Evolutionary conservation across 352 stramenopile species (phyloP).

Genomic region (Phytopythium aichiense): DNA sequence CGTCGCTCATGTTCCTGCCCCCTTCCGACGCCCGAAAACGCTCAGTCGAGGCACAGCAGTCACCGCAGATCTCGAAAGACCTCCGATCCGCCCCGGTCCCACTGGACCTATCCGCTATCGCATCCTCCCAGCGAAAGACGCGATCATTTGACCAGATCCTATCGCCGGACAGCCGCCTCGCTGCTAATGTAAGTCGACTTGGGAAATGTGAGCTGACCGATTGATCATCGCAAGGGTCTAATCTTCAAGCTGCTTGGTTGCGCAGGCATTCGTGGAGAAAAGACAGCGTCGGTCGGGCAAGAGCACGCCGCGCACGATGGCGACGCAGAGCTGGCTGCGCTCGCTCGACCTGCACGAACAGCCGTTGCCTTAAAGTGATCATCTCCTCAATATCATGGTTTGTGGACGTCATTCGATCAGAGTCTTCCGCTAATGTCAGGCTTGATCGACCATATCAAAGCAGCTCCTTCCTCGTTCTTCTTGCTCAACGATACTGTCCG

Average conservation of each 20-base stretch:
- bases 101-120: slow-evolving; percentile 25
- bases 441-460: no score
- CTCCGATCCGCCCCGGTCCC: slow-evolving; percentile 8
- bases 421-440: not conserved
- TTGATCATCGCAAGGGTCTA: not conserved
- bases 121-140: not conserved
- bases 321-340: slow-evolving; percentile 61
- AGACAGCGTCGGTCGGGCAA: slow-evolving; percentile 41
- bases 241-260: not conserved
- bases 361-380: not conserved
- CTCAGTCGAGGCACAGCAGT: not conserved
- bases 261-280: slow-evolving; percentile 65
- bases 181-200: slow-evolving; percentile 31
- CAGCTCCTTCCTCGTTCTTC: no score
- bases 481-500: no score
- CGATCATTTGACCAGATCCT: slow-evolving; percentile 23
- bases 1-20: not conserved
- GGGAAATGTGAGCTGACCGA: not conserved
- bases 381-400: no score
- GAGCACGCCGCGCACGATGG: slow-evolving; percentile 53
- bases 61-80: not conserved
- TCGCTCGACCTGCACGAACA: slow-evolving; percentile 23
- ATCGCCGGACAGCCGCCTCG: slow-evolving; percentile 44
- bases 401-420: no score
- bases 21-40: not conserved